These are phyloP conservation scores for Trichoderma koningii DNA, from an alignment of 2,329 filamentous ascomycete species.

Conservation along the genomic window DNA sequence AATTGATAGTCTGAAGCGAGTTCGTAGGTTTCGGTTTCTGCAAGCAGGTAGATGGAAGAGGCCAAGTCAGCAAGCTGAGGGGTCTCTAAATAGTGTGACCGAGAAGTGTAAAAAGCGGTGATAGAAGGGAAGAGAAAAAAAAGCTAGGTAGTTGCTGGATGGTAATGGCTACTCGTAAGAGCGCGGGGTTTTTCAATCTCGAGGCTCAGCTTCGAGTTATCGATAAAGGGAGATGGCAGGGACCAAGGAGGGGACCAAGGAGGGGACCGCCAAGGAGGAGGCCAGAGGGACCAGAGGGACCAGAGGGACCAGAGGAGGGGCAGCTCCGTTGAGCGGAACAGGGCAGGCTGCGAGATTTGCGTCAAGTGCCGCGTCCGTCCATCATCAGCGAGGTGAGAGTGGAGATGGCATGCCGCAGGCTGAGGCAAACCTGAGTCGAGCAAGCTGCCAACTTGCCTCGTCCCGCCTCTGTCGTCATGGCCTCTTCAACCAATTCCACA, in stretches of 20 bases:
- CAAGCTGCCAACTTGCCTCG: neutral
- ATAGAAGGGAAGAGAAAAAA: slow-evolving; percentile 16
- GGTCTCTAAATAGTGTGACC: neutral
- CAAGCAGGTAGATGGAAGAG: neutral
- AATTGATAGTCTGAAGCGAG: neutral
- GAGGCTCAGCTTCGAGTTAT: slow-evolving; percentile 20
- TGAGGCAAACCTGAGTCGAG: neutral
- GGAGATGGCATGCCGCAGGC: slow-evolving; percentile 8
- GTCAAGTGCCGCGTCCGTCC: slow-evolving; percentile 4
- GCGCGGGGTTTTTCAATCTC: slow-evolving; percentile 26
- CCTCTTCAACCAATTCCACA: neutral
- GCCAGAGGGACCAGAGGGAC: neutral
- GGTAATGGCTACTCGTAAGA: slow-evolving; percentile 27
- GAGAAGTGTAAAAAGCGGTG: slow-evolving; percentile 7
- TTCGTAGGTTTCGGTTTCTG: slow-evolving; percentile 1
- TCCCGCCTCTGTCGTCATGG: neutral
- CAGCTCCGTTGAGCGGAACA: slow-evolving; percentile 26
- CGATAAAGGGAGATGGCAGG: slow-evolving; percentile 15
- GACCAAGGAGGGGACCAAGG: neutral
- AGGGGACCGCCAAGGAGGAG: slow-evolving; percentile 1
- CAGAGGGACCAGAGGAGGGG: slow-evolving; percentile 16
- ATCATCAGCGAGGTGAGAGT: slow-evolving; percentile 2
- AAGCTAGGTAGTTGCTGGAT: slow-evolving; percentile 15
- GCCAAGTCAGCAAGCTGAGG: slow-evolving; percentile 11
- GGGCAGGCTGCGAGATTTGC: slow-evolving; percentile 23